Evolutionary conservation across 2,329 filamentous ascomycete species (phyloP), one percentile per base, ranked within the genome.

Genomic region (Stemphylium vesicarium): DNA sequence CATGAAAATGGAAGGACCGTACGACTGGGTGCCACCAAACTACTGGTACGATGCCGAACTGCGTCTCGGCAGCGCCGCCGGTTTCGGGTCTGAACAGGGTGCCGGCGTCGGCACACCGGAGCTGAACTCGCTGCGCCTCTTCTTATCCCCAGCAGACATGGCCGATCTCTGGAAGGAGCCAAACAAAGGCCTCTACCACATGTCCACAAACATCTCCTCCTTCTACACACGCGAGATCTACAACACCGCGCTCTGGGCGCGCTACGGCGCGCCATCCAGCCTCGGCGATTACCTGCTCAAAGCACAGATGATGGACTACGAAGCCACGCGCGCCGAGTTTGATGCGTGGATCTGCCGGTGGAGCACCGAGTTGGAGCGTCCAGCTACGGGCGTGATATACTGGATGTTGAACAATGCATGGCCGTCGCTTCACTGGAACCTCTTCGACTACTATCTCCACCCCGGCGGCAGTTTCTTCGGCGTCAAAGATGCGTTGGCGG

Each of bases 361-460:
- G 79, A 82, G 68, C 55, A 78, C 78, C 1, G 56, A 77, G 76
- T 9, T 40, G 1, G 68, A 74, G 1, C 75, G 81, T 3, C 82
- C 84, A 0, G 84, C 85, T 0, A 88, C 85, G 0, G 86, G 86
- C 0, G 43, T 84, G 42, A 82, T 88, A 13, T 88, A 88, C 73
- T 88, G 86, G 86, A 88, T 88, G 85, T 69, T 88, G 48, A 87
- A 87, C 60, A 82, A 82, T 40, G 86, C 85, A 0, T 88, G 85
- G 85, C 86, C 86, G 0, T 83, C 80, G 50, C 73, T 88, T 24
- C 86, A 88, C 64, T 89, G 86, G 86, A 84, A 85, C 48, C 71
- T 87, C 5, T 87, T 87, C 65, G 86, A 88, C 61, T 85, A 85
- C 67, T 88, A 88, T 58, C 70, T 87, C 36, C 81, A 80, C 18